Evolutionary conservation across 441 rosid genomes (phyloP).

Genomic region (Breynia disticha): DNA sequence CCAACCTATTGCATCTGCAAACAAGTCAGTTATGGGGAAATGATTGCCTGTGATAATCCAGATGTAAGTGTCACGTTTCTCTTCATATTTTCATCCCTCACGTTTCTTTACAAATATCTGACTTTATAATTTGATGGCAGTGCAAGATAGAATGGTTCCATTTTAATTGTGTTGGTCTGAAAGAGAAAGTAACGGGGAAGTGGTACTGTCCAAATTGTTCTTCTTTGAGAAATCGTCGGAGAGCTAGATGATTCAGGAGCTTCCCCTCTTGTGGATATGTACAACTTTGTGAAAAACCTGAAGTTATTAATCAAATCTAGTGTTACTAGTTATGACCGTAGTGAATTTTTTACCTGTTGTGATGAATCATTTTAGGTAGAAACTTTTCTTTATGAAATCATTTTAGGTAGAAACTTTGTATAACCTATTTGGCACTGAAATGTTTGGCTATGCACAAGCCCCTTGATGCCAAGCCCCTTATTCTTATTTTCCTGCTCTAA

Average conservation of each 20-base stretch:
- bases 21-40: slow-evolving; percentile 96
- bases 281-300: too few relatives aligned
- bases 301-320: too few relatives aligned
- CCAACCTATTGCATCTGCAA: slow-evolving; percentile 97
- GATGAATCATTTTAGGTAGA: too few relatives aligned
- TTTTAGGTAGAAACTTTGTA: too few relatives aligned
- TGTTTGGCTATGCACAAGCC: too few relatives aligned
- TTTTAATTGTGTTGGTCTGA: slow-evolving; percentile 84
- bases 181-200: slow-evolving; percentile 87
- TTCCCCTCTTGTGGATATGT: too few relatives aligned
- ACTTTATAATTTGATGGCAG: slow-evolving; percentile 29
- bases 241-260: slow-evolving; percentile 31
- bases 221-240: slow-evolving; percentile 54
- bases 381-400: too few relatives aligned
- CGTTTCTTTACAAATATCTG: neutral
- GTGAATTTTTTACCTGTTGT: too few relatives aligned
- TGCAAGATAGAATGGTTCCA: slow-evolving; percentile 99
- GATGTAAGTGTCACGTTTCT: slow-evolving; percentile 31
- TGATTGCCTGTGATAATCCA: slow-evolving; percentile 92
- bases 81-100: neutral
- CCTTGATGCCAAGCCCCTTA: too few relatives aligned
- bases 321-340: too few relatives aligned
- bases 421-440: too few relatives aligned
- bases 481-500: too few relatives aligned
- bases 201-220: slow-evolving; percentile 90